phyloP scores from a whole-genome alignment of 2,329 filamentous ascomycete genomes.

The Phialophora verrucosa region DNA sequence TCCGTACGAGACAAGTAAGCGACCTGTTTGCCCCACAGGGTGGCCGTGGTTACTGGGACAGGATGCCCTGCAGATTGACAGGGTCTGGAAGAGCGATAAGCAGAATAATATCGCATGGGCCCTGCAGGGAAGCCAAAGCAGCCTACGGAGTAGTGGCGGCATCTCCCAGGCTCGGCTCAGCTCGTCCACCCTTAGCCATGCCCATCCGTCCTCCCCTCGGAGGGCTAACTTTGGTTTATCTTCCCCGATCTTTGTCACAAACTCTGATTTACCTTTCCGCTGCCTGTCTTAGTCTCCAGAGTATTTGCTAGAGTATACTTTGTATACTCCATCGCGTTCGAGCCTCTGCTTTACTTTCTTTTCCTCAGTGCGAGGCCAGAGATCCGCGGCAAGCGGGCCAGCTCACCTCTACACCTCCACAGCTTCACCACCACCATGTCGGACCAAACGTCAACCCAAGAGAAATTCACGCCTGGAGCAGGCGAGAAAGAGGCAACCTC shows the following conservation, averaged over 20 bases:
- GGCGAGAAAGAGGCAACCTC: constrained; percentile 2
- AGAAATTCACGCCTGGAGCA: constrained; percentile 7
- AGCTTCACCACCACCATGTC: constrained; percentile 5
- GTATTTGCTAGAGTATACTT: background rate
- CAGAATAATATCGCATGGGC: background rate
- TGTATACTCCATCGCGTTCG: background rate
- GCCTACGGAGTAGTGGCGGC: background rate
- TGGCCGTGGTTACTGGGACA: background rate
- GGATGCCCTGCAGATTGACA: background rate
- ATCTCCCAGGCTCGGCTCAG: background rate
- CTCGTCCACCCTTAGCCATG: background rate
- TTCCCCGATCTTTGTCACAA: no score
- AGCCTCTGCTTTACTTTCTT: constrained; percentile 5
- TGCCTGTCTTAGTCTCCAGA: background rate
- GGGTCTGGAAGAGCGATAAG: background rate
- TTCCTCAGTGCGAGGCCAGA: background rate
- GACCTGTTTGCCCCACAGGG: background rate
- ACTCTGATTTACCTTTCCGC: constrained; percentile 3
- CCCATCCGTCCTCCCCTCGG: background rate
- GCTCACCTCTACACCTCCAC: background rate
- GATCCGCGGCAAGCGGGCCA: background rate
- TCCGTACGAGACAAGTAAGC: background rate
- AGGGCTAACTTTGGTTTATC: background rate
- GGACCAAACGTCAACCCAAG: background rate
- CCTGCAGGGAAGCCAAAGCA: constrained; percentile 4